Conservation (phyloP, 352 stramenopile genomes). For the Pythium catenulatum region DNA sequence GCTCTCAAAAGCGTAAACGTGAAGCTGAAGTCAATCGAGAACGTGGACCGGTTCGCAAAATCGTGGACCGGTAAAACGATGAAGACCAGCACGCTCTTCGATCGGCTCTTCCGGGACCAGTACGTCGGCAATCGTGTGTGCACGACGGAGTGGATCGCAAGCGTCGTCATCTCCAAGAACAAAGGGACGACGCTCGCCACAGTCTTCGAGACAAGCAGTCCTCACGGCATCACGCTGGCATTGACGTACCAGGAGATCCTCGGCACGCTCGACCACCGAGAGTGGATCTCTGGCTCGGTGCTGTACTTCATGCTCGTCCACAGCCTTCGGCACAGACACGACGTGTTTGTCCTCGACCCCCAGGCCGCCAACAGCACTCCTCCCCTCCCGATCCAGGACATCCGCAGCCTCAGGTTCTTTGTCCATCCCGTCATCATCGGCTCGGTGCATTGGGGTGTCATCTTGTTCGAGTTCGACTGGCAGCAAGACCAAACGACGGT, state of each 20-base stretch:
- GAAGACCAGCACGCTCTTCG: not conserved
- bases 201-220: not conserved
- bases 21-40: not conserved
- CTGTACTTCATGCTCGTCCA: not conserved
- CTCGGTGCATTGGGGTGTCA: not conserved
- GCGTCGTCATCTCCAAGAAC: not conserved
- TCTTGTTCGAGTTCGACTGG: not conserved
- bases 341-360: not conserved
- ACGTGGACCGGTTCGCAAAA: not conserved
- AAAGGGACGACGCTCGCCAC: not conserved
- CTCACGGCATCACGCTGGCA: not conserved
- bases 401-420: not conserved
- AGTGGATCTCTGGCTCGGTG: not conserved
- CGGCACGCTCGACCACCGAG: not conserved
- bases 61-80: conserved; percentile 10
- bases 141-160: not conserved
- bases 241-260: not conserved
- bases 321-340: not conserved
- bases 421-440: not conserved
- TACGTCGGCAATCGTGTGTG: not conserved
- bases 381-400: not conserved
- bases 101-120: not conserved
- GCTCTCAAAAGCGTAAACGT: too few relatives aligned
- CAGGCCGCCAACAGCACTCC: not conserved
- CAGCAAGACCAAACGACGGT: not conserved